Conservation (phyloP, 2,329 filamentous ascomycete genomes). For the Acrocalymma vagum region DNA sequence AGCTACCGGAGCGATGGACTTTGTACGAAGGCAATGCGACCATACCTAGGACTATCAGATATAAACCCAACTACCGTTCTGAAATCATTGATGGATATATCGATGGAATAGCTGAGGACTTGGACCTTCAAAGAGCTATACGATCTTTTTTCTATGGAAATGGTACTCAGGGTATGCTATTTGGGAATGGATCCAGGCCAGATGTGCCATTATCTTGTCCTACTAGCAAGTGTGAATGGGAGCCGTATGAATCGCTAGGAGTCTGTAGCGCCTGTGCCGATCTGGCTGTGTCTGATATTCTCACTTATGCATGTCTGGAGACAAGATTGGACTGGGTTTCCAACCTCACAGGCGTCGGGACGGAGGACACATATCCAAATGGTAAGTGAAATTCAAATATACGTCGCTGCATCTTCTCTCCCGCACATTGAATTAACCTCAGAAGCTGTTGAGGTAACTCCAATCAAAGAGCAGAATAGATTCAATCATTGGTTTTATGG, state of each 20-base stretch:
- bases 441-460: no score
- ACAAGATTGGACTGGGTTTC: conserved; percentile 25
- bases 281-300: conserved; percentile 3
- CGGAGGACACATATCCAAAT: conserved; percentile 16
- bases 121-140: background rate
- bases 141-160: conserved; percentile 20
- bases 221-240: conserved; percentile 40
- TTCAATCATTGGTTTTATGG: no score
- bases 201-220: conserved; percentile 38
- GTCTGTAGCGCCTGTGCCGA: conserved; percentile 34
- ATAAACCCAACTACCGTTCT: conserved; percentile 2
- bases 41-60: conserved; percentile 18
- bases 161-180: conserved; percentile 23
- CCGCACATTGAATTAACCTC: no score
- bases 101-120: conserved; percentile 5
- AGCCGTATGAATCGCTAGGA: conserved; percentile 30
- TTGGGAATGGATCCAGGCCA: conserved; percentile 32
- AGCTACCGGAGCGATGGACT: conserved; percentile 30
- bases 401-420: no score
- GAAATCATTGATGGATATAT: conserved; percentile 15
- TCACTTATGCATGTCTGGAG: conserved; percentile 17
- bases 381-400: no score
- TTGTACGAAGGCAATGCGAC: conserved; percentile 14
- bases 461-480: no score
- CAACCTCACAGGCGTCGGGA: background rate